Evolutionary conservation across 306 rosid species (phyloP), one percentile per base, ranked within the genome.

Genomic region (Mimosa pudica): DNA sequence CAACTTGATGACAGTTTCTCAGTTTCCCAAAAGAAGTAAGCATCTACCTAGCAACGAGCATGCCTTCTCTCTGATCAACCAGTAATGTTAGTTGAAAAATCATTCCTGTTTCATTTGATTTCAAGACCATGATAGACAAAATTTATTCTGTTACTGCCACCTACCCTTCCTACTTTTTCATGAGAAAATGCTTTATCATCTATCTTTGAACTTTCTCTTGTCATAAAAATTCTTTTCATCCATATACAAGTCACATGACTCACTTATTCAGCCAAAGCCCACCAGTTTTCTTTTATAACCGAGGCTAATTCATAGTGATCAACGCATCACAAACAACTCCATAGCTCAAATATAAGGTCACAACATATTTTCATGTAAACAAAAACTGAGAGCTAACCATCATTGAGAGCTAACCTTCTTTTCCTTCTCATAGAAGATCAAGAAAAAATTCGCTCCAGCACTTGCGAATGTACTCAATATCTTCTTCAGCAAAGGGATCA

Each of bases 1-100:
- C 65, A 77, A 81, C 49, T 77, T 42, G 49, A 77, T 55, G 66
- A 46, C 54, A 57, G 32, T 35, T 38, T 70, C 42, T 44, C 57
- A 52, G 17, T 51, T 61, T 20, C 44, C 30, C 58, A 61, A 66
- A 72, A 10, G 54, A 69, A 42, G 54, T 44, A 70, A 70, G 62
- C 69, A 69, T 41, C 0, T 36, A 20, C 55, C 14, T 12, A 24
- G 24, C 35, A 60, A 18, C 1, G 7, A 30, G 1, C 41, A 61
- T 61, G 41, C 41, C 36, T 30, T 61, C 41, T 30, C 67, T 16
- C 17, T 24, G 67, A 61, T 30, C 67, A 61, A 61, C 41, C 41
- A 30, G 41, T 10, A 67, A 18, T 10, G 44, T 24, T 63, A 46
- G 42, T 65, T 38, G 49, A 55, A 73, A 61, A 8, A 41, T 32